A percentile compares a stretch with the other conserved stretches of the same genome.
Evolutionary conservation across 2,329 filamentous ascomycete genomes (phyloP).

Genomic region (Trichothecium roseum): DNA sequence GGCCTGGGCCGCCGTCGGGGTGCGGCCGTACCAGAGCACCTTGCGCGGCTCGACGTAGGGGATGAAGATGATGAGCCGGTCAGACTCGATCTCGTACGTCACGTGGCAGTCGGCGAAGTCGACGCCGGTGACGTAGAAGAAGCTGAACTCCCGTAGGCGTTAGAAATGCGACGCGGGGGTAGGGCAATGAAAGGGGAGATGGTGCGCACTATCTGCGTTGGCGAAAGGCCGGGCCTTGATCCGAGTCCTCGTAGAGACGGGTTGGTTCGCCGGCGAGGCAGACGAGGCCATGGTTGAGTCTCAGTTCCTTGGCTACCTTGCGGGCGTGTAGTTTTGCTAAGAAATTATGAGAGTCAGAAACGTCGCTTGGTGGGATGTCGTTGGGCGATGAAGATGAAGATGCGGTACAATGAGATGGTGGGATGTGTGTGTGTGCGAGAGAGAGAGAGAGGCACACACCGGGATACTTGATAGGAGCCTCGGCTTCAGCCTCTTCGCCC

Average conservation of each 20-base stretch:
- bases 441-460: slow-evolving; percentile 2
- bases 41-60: slow-evolving; percentile 54
- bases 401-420: not conserved
- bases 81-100: slow-evolving; percentile 46
- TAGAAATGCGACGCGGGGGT: not conserved
- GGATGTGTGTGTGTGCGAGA: too few relatives aligned
- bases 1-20: slow-evolving; percentile 51
- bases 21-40: slow-evolving; percentile 54
- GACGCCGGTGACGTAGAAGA: slow-evolving; percentile 47
- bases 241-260: slow-evolving; percentile 45
- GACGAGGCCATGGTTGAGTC: slow-evolving; percentile 37
- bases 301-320: slow-evolving; percentile 41
- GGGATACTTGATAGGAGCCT: slow-evolving; percentile 6
- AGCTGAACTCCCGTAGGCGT: too few relatives aligned
- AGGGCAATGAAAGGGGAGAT: not conserved
- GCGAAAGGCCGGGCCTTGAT: slow-evolving; percentile 43
- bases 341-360: slow-evolving; percentile 2
- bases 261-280: slow-evolving; percentile 44
- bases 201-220: slow-evolving; percentile 50
- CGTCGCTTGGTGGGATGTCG: too few relatives aligned
- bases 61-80: slow-evolving; percentile 63
- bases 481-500: not conserved
- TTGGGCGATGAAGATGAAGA: too few relatives aligned
- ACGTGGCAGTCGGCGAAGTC: slow-evolving; percentile 43
- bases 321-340: slow-evolving; percentile 46